Evolutionary conservation across 106 monocot genomes (phyloP), one percentile per base, ranked within the genome.

Genomic region (Xerophyta viscosa): DNA sequence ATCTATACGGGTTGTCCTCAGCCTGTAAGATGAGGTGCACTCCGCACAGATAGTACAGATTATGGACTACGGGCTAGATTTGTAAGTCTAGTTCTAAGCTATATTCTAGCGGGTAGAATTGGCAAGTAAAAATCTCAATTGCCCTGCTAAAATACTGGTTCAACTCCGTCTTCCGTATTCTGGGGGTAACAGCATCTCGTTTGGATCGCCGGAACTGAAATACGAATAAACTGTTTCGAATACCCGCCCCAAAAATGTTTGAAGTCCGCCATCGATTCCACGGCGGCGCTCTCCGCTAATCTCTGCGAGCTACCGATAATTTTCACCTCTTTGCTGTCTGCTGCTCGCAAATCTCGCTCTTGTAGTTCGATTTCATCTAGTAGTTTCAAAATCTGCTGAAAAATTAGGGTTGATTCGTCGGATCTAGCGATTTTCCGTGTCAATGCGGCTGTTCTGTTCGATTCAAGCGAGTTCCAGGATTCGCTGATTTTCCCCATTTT

Each of bases 171-270:
- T n/a, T n/a, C n/a, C n/a, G n/a, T n/a, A n/a, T n/a, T n/a, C n/a
- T n/a, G n/a, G n/a, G n/a, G n/a, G n/a, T n/a, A n/a, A n/a, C n/a
- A n/a, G n/a, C n/a, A n/a, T n/a, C n/a, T n/a, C n/a, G n/a, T n/a
- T n/a, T n/a, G 6, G 37, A 12, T 18, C 46, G 17, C 27, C 52
- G 52, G 52, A 53, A 53, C 52, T 53, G 28, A 53, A 53, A 53
- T 9, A 29, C 0, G 11, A 29, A 53, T 53, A 18, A 30, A 53
- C 12, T 53, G 17, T 29, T 12, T 29, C 6, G 29, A 53, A 53
- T 5, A 15, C 52, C 29, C 13, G 17, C 28, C 15, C 51, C 27
- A 8, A 52, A 27, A 0, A 1, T 5, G n/a, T 53, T 53, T 53
- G 15, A 29, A 53, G 52, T 53, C 27, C 52, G 52, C 28, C 52